phyloP scores from a whole-genome alignment of 768 basidiomycete species.

The Ephemerocybe angulata region DNA sequence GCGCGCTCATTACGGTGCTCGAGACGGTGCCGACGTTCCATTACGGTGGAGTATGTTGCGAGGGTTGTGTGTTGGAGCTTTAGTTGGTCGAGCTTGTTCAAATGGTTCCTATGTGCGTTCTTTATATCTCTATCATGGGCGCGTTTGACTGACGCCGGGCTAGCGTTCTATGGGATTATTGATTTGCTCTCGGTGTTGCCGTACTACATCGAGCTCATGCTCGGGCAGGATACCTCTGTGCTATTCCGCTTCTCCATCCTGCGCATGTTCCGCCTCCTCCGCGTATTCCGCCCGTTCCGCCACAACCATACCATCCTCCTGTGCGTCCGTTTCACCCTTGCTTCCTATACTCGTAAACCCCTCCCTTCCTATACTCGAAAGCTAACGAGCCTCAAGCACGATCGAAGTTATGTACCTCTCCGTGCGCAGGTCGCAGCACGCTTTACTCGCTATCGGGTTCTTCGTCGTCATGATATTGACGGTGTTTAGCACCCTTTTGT shows the following conservation, averaged over 20 bases:
- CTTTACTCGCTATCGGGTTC: conserved; percentile 80
- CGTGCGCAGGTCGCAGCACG: conserved; percentile 81
- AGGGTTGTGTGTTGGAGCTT: conserved; percentile 74
- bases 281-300: conserved; percentile 88
- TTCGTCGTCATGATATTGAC: conserved; percentile 86
- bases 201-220: conserved; percentile 81
- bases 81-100: conserved; percentile 54
- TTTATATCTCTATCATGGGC: conserved; percentile 19
- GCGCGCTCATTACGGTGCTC: conserved; percentile 71
- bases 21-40: conserved; percentile 81
- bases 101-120: conserved; percentile 64
- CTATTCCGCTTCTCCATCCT: conserved; percentile 90
- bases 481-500: conserved; percentile 84
- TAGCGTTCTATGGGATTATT: conserved; percentile 79
- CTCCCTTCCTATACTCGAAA: too few relatives aligned
- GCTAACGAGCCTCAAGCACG: too few relatives aligned
- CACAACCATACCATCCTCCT: conserved; percentile 80
- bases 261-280: conserved; percentile 81
- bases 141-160: neutral
- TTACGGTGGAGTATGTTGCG: conserved; percentile 81
- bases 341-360: too few relatives aligned
- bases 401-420: conserved; percentile 93
- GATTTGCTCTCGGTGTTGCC: conserved; percentile 84
- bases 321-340: conserved; percentile 42
- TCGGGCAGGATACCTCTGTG: conserved; percentile 87